Percentiles rank a stretch among this genome's conserved stretches.
These are phyloP conservation scores for Imleria badia DNA, from an alignment of 768 basidiomycete species.

Conservation along the genomic window DNA sequence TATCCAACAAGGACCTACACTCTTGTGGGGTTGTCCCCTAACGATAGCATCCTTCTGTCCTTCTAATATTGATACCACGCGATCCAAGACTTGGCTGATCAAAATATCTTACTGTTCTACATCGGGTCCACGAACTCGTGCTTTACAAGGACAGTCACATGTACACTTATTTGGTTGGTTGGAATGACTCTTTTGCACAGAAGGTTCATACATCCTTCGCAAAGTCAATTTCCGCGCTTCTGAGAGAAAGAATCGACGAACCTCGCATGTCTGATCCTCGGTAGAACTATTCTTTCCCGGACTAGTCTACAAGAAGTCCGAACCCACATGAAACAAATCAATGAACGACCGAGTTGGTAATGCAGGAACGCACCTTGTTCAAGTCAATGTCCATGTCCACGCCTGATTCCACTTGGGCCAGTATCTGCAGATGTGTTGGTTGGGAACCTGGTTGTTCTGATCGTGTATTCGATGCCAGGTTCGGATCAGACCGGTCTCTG, in stretches of 20 bases:
- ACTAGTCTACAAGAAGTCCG: not conserved
- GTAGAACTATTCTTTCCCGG: not conserved
- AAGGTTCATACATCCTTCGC: not conserved
- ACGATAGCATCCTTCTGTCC: not conserved
- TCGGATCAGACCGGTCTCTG: constrained; percentile 1
- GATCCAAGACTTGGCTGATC: not conserved
- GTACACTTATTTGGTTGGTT: no score
- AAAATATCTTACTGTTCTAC: no score
- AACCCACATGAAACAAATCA: not conserved
- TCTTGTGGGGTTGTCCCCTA: not conserved
- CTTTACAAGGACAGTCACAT: no score
- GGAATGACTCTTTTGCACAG: no score
- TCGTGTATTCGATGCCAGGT: not conserved
- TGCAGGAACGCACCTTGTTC: not conserved
- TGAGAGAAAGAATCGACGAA: not conserved
- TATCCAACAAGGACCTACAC: not conserved
- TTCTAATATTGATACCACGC: not conserved
- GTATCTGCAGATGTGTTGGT: not conserved
- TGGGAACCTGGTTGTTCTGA: not conserved
- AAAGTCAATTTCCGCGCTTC: not conserved
- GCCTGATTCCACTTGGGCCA: not conserved
- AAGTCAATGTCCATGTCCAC: not conserved
- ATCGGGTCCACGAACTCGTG: no score
- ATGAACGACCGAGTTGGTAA: not conserved
- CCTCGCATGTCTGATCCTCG: not conserved